A percentile compares a stretch with the other conserved stretches of the same genome.
Conservation (phyloP, 2,329 filamentous ascomycete species). For the Acrocalymma vagum region DNA sequence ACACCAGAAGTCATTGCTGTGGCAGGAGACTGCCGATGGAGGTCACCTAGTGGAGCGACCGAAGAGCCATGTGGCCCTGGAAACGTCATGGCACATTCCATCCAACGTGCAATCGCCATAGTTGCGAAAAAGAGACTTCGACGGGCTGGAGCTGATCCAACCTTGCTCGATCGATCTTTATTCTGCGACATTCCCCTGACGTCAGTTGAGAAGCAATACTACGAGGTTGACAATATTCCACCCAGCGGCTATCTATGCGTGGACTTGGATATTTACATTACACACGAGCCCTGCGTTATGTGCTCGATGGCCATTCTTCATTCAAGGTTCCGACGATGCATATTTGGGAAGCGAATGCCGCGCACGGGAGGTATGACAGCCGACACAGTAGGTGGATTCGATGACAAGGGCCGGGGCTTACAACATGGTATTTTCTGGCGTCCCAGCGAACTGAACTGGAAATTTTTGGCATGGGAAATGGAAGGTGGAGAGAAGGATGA, state of each 20-base stretch:
- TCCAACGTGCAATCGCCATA: constrained; percentile 83
- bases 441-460: constrained; percentile 82
- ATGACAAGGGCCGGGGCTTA: constrained; percentile 34
- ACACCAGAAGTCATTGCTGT: constrained; percentile 70
- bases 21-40: constrained; percentile 79
- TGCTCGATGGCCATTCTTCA: constrained; percentile 97
- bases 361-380: constrained; percentile 84
- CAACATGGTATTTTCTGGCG: constrained; percentile 72
- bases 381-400: constrained; percentile 56
- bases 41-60: constrained; percentile 45
- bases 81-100: constrained; percentile 81
- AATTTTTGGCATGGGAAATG: constrained; percentile 82
- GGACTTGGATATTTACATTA: constrained; percentile 90
- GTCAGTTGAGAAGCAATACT: constrained; percentile 70
- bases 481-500: constrained; percentile 37
- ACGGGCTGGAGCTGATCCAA: constrained; percentile 40
- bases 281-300: constrained; percentile 95
- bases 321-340: constrained; percentile 86
- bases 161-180: constrained; percentile 50
- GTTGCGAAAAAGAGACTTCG: constrained; percentile 68
- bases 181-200: constrained; percentile 75
- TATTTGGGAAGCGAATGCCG: constrained; percentile 82
- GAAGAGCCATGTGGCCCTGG: constrained; percentile 55
- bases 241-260: constrained; percentile 92
- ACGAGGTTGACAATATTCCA: constrained; percentile 67